A percentile compares a stretch with the other conserved stretches of the same genome.
phyloP scores from a whole-genome alignment of 176 grass and related monocot genomes.

The Poa pratensis region DNA sequence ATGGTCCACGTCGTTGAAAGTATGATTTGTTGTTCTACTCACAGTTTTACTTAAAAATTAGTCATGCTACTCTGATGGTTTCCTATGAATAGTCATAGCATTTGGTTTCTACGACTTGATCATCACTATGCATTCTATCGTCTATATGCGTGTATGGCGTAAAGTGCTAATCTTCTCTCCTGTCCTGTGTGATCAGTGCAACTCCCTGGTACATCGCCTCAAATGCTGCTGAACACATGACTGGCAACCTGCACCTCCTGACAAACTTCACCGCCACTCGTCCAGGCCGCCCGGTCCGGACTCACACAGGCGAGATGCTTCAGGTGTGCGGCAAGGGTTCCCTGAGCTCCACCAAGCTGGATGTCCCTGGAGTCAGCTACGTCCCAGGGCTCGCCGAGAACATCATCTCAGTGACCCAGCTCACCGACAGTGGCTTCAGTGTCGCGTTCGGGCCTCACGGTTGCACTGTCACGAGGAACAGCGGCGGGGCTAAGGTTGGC shows the following conservation, averaged over 20 bases:
- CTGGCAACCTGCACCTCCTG: neutral
- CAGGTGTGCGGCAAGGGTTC: slow-evolving; percentile 30
- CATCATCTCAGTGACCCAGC: slow-evolving; percentile 29
- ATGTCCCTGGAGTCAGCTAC: slow-evolving; percentile 10
- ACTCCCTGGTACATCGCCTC: slow-evolving; percentile 18
- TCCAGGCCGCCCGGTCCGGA: neutral
- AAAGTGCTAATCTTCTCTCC: neutral
- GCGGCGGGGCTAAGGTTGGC: neutral
- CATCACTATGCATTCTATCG: neutral
- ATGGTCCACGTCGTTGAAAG: neutral
- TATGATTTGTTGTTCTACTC: slow-evolving; percentile 5
- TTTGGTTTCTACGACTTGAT: neutral
- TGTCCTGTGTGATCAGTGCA: slow-evolving; percentile 4
- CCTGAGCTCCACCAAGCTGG: neutral
- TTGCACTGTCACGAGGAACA: neutral
- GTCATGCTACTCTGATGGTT: slow-evolving; percentile 7
- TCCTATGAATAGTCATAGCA: neutral
- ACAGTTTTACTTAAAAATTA: neutral
- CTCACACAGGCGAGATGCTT: neutral
- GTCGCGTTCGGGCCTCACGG: neutral
- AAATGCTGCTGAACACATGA: slow-evolving; percentile 38
- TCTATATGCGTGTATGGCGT: neutral
- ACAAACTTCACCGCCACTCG: neutral
- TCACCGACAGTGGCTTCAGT: slow-evolving; percentile 11
- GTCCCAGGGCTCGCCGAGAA: slow-evolving; percentile 32